Evolutionary conservation across 768 basidiomycete genomes (phyloP).

Genomic region (Termitomyces sp.): DNA sequence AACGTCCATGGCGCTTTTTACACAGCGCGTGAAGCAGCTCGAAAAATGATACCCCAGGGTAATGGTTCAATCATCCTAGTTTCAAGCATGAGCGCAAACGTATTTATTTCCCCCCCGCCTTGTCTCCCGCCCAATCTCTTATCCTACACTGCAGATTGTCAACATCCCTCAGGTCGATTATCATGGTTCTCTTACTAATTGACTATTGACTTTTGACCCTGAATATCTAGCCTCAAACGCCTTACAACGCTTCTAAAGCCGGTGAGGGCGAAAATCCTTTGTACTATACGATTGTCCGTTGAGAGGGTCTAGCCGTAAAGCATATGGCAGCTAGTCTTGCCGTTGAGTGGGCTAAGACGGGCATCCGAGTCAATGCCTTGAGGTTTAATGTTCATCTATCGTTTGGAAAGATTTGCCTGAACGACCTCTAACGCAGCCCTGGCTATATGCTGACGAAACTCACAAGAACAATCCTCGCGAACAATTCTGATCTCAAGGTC

Average conservation of each 20-base stretch:
- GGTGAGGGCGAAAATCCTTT: conserved; percentile 36
- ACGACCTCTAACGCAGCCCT: conserved; percentile 43
- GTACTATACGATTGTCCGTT: not conserved
- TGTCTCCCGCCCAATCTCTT: not conserved
- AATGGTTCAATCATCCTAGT: conserved; percentile 84
- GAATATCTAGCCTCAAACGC: conserved; percentile 69
- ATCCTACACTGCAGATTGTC: conserved; percentile 51
- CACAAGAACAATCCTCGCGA: conserved; percentile 76
- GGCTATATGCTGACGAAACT: conserved; percentile 95
- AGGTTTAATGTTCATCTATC: conserved; percentile 41
- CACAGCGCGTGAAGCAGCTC: conserved; percentile 94
- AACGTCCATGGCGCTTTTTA: conserved; percentile 94
- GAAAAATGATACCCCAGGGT: conserved; percentile 81
- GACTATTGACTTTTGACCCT: not conserved
- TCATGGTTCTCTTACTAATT: conserved; percentile 1
- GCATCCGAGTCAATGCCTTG: conserved; percentile 80
- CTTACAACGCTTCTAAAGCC: conserved; percentile 95
- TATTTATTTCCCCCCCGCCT: conserved; percentile 32
- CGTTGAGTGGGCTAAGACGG: conserved; percentile 93
- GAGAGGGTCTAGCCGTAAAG: conserved; percentile 59
- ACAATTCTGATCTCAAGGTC: conserved; percentile 74
- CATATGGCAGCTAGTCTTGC: conserved; percentile 93
- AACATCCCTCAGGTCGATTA: conserved; percentile 76
- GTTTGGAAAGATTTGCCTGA: not conserved
- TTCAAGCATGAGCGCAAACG: conserved; percentile 88